Evolutionary conservation across 768 basidiomycete genomes (phyloP), one percentile per base, ranked within the genome.

Genomic region (Dioszegia aurantiaca): DNA sequence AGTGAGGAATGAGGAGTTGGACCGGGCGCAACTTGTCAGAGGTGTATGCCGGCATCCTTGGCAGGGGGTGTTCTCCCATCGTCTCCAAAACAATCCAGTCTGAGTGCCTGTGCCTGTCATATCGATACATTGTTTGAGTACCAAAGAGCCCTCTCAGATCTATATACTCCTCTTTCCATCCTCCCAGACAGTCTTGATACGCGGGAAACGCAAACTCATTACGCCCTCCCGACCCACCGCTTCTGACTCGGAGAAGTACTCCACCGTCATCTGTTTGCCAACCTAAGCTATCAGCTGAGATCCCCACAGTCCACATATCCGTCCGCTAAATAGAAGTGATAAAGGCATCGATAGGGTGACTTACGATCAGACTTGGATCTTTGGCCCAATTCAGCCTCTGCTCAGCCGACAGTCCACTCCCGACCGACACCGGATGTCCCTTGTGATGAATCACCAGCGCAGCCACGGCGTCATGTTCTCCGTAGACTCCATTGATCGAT

Each of bases 181-280:
- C 21, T 68, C 65, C 67, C 68, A 74, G 23, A 76, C 53, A 55
- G 60, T 60, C 56, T 76, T 76, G 45, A 74, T 58, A 26, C 74
- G 33, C 3, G 74, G 74, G 49, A 76, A 76, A 39, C 74, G 40
- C 26, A 76, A 42, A 56, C 72, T 74, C 36, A 40, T 58, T 14
- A 46, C 59, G 0, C 62, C 70, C 6, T 42, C 55, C 26, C 70
- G 28, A 8, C 56, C 63, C n/a, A 43, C 51, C 9, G 64, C 55
- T 14, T 61, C 62, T 8, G 61, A 64, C 56, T 76, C 74, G 8
- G 62, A 60, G 55, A 76, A 76, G 51, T 74, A 76, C 49, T 76
- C 69, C 5, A 76, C 69, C 1, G 74, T 76, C 30, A 76, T 62
- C 46, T 68, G 47, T 51, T 72, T 74, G 14, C 74, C 74, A 21